Percentiles rank a stretch among this genome's conserved stretches.
Conservation (phyloP, 2,329 filamentous ascomycete species). For the Dissoconium aciculare region DNA sequence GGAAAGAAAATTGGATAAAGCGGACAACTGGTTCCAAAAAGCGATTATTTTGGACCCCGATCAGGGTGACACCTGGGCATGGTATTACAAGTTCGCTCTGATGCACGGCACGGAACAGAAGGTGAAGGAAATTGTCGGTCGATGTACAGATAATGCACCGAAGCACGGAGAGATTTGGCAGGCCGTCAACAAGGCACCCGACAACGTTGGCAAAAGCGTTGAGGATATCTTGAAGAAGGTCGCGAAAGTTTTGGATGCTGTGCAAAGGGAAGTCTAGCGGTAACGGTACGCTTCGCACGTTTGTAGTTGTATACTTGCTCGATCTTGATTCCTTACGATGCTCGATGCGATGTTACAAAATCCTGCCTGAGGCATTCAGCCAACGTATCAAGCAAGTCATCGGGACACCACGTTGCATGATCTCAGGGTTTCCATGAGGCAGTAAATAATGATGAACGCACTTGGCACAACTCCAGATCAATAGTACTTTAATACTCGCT, state of each 20-base stretch:
- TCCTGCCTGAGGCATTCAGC: too few relatives aligned
- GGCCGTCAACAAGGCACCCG: slow-evolving; percentile 66
- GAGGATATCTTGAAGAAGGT: slow-evolving; percentile 78
- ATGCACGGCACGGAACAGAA: slow-evolving; percentile 95
- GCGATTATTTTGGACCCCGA: slow-evolving; percentile 78
- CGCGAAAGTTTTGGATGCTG: slow-evolving; percentile 38
- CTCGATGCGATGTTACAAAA: too few relatives aligned
- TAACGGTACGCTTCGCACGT: too few relatives aligned
- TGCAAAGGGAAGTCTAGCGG: too few relatives aligned
- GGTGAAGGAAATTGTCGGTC: slow-evolving; percentile 64
- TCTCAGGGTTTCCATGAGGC: too few relatives aligned
- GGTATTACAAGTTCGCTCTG: slow-evolving; percentile 86
- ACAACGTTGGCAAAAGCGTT: slow-evolving; percentile 55
- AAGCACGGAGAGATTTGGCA: slow-evolving; percentile 91
- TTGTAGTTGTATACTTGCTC: too few relatives aligned
- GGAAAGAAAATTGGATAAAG: slow-evolving; percentile 82
- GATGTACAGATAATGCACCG: slow-evolving; percentile 72
- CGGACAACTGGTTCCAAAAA: slow-evolving; percentile 94
- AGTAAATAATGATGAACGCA: too few relatives aligned
- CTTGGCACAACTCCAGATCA: too few relatives aligned
- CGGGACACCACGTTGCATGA: too few relatives aligned
- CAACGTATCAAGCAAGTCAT: too few relatives aligned
- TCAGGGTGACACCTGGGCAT: slow-evolving; percentile 86
- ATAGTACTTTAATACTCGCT: too few relatives aligned
- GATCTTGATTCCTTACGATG: too few relatives aligned